Conservation (phyloP, 1,284 basidiomycete species). For the Ganoderma lucidum region DNA sequence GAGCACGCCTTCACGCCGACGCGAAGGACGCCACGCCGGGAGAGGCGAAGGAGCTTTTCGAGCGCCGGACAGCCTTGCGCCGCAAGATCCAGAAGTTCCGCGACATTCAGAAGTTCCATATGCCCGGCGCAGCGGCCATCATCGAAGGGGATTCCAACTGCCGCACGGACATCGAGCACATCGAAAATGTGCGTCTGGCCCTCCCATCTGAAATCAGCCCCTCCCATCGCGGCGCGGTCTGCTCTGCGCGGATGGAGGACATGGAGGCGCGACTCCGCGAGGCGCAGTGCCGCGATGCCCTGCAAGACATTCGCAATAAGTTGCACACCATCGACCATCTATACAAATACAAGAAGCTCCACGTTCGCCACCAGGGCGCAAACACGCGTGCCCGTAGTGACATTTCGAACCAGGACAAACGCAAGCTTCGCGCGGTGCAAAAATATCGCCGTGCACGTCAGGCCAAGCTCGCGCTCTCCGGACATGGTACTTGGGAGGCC, state of each 20-base stretch:
- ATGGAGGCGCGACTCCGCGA: constrained; percentile 41
- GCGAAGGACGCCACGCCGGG: too few relatives aligned
- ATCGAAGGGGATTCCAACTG: neutral
- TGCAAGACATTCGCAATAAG: constrained; percentile 39
- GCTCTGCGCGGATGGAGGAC: neutral
- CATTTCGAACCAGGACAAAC: neutral
- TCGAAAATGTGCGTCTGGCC: constrained; percentile 19
- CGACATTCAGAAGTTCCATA: too few relatives aligned
- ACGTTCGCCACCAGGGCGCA: neutral
- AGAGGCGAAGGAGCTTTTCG: too few relatives aligned
- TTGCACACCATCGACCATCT: constrained; percentile 37
- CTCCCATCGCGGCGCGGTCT: constrained; percentile 5
- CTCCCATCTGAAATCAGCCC: constrained; percentile 24
- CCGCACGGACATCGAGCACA: constrained; percentile 11
- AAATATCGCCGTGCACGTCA: neutral
- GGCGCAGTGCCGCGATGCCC: constrained; percentile 38
- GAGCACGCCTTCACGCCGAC: too few relatives aligned
- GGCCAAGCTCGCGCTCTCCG: neutral
- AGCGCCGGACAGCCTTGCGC: too few relatives aligned
- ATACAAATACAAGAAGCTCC: constrained; percentile 29
- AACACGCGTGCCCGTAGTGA: neutral
- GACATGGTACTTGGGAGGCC: neutral
- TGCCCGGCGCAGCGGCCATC: too few relatives aligned
- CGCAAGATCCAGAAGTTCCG: too few relatives aligned
- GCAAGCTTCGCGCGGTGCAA: neutral